Evolutionary conservation across 139 green algal species (phyloP), one percentile per base, ranked within the genome.

Genomic region (Tetradesmus lagerheimii): DNA sequence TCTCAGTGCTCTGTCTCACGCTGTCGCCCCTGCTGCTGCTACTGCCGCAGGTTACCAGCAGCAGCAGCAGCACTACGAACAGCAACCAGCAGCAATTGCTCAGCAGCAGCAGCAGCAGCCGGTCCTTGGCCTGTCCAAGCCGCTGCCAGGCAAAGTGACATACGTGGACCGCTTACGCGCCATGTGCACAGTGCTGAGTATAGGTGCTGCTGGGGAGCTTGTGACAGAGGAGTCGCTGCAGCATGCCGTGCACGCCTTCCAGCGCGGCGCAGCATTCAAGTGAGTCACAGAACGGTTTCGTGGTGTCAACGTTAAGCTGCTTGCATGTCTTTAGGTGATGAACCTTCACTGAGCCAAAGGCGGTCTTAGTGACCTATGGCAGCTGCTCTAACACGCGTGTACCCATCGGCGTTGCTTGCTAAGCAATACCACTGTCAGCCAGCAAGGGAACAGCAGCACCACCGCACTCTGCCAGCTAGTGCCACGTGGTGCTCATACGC

Each of bases 161-260:
- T 89, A 88, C 47, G 41, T 89, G 16, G 85, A 84, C 2, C 43
- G 74, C 6, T 41, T 84, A 45, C n/a, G 85, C 11, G 85, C 74
- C 6, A 38, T 89, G 41, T 89, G 85, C 31, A 27, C 39, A 9
- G 45, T 71, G 34, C 34, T 89, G 39, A 31, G 18, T 4, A 83
- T 89, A 62, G 85, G 71, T 0, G 25, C 80, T 2, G 31, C 67
- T 76, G 31, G 23, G 14, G 71, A 47, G 14, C 29, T 89, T 45
- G 74, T 89, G 16, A 85, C 71, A 45, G 29, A 71, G 25, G 85
- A 89, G 31, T 39, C 85, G 37, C 1, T 67, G 85, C 39, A 29
- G 35, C 29, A 66, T 14, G 71, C 85, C 11, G 25, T 89, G 15
- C 53, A 38, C 15, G 41, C 29, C 45, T 84, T 89, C 71, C 35